Evolutionary conservation across 2,329 filamentous ascomycete species (phyloP).

Genomic region (Ophiostoma himal-ulmi): DNA sequence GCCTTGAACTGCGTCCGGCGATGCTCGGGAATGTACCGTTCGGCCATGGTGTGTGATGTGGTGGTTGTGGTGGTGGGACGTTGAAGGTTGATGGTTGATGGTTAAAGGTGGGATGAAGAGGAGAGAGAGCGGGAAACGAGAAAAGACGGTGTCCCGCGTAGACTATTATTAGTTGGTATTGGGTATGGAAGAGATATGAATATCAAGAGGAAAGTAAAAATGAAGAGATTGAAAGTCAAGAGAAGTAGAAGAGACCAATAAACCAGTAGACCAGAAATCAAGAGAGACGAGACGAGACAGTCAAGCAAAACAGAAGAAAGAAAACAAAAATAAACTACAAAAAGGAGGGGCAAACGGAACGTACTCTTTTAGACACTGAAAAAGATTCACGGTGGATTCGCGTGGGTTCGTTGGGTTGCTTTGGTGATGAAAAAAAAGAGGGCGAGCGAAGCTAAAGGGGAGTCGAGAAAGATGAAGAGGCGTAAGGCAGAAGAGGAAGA

Average conservation of each 20-base stretch:
- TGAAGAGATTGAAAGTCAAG: not conserved
- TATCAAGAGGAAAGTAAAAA: not conserved
- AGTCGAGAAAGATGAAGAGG: not conserved
- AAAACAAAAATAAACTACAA: constrained; percentile 13
- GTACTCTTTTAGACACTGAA: constrained; percentile 16
- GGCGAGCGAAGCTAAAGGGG: not conserved
- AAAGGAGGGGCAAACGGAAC: not conserved
- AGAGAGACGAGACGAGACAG: not conserved
- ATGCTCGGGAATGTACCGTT: constrained; percentile 99
- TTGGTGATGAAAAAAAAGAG: constrained; percentile 23
- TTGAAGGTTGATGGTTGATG: not conserved
- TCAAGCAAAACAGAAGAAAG: not conserved
- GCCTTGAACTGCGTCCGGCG: constrained; percentile 99
- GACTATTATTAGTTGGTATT: constrained; percentile 12
- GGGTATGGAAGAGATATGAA: not conserved
- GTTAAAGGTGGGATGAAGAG: not conserved
- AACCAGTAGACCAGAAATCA: not conserved
- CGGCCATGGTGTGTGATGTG: constrained; percentile 66
- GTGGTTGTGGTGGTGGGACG: constrained; percentile 19
- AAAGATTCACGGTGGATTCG: constrained; percentile 13
- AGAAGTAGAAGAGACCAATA: not conserved
- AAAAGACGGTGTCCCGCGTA: constrained; percentile 4
- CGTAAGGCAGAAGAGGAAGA: not conserved
- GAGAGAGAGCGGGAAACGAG: not conserved
- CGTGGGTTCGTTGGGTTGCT: constrained; percentile 21